These are phyloP conservation scores for Pholiota adiposa DNA, from an alignment of 1,284 basidiomycete genomes.

Conservation along the genomic window DNA sequence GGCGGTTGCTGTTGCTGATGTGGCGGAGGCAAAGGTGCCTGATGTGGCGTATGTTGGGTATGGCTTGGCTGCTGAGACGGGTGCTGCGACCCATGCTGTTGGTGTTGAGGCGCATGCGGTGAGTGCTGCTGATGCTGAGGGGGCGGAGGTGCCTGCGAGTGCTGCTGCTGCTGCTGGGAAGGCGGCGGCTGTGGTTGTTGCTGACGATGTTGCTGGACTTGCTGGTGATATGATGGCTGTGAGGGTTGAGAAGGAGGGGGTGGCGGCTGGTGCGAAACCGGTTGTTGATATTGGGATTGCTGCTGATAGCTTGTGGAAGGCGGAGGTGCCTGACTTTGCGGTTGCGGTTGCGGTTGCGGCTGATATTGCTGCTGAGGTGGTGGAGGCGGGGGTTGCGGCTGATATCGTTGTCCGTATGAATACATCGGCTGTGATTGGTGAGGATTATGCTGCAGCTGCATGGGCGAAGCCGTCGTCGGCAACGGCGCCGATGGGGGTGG, in stretches of 20 bases:
- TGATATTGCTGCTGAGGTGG: slow-evolving; percentile 5
- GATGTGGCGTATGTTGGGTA: slow-evolving; percentile 2
- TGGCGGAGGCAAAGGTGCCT: slow-evolving; percentile 2
- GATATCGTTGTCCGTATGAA: slow-evolving; percentile 7
- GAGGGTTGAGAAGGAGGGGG: slow-evolving; percentile 6
- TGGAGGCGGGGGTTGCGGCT: slow-evolving; percentile 2
- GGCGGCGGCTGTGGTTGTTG: slow-evolving; percentile 2
- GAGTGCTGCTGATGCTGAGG: slow-evolving; percentile 5
- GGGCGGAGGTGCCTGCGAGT: background rate
- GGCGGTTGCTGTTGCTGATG: slow-evolving; percentile 11
- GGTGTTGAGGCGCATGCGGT: background rate
- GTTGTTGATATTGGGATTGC: slow-evolving; percentile 6
- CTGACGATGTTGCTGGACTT: background rate
- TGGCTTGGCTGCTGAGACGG: slow-evolving; percentile 7
- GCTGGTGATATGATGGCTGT: slow-evolving; percentile 9
- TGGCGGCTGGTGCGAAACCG: background rate
- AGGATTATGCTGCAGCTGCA: slow-evolving; percentile 24
- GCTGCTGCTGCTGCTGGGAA: slow-evolving; percentile 8
- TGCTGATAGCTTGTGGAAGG: slow-evolving; percentile 5
- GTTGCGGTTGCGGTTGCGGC: slow-evolving; percentile 19
- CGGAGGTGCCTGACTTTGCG: slow-evolving; percentile 20
- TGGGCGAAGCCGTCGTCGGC: slow-evolving; percentile 27
- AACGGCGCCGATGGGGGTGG: slow-evolving; percentile 11
- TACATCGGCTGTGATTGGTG: slow-evolving; percentile 4
- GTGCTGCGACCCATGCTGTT: background rate